Base-by-base conservation (phyloP, 208 protist genomes). In the Trypanosomatidae sp. region DNA sequence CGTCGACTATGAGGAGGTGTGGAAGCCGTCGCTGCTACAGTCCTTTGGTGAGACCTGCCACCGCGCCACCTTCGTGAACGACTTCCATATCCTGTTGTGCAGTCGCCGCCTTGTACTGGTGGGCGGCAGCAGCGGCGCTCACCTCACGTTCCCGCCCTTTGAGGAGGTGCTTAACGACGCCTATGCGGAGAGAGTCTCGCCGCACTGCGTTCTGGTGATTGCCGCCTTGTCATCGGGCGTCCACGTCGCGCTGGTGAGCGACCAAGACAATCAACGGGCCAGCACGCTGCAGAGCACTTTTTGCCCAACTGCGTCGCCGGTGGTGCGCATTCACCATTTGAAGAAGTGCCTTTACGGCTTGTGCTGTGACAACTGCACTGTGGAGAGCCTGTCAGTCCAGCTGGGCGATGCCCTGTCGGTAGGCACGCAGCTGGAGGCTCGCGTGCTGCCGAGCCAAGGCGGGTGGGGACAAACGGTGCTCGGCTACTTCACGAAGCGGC, bases 121-220 rank as follows among this genome's bases (percentile, higher is more conserved):
- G 0, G 79, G 79, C 13, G 52, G 68, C 25, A 65, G 79, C 4
- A 55, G 60, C 22, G 71, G 71, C 13, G n/a, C n/a, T n/a, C 72
- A 85, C 53, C 85, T 91, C 50, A 82, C 80, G 30, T 92, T 88
- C 39, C 88, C 87, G 1, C 88, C 91, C 5, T 93, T 89, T 60
- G 71, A 81, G 33, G 74, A 68, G 25, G 25, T 62, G n/a, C 73
- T 93, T 25, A 66, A 81, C 17, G 88, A 95, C 43, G 87, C 82
- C 5, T 87, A 89, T 60, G 83, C 86, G 22, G 83, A 87, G 44
- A 79, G 62, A 25, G 41, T 86, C 2, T 73, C 69, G 22, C 69
- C 71, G 47, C 52, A 72, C 28, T 74, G 68, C n/a, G 72, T 78
- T 7, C 49, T 93, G 44, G 73, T 95, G 33, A 55, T 87, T 4